Conservation (phyloP, 2,329 filamentous ascomycete genomes). For the Fusarium oxysporum region DNA sequence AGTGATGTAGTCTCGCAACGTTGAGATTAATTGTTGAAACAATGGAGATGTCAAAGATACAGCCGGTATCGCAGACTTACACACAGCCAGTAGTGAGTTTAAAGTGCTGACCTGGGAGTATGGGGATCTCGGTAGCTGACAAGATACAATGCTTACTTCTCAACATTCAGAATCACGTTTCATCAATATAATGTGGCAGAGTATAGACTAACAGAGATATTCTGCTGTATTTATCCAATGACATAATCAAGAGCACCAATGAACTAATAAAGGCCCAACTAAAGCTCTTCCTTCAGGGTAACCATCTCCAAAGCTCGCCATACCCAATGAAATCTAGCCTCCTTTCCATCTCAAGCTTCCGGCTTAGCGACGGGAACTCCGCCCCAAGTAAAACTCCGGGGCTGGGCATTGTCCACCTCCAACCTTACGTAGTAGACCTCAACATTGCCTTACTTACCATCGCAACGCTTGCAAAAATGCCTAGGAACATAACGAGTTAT, state of each 20-base stretch:
- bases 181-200: fast-evolving
- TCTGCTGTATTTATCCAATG: background rate
- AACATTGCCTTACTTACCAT: background rate
- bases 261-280: fast-evolving
- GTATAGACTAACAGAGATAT: too few species aligned
- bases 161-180: background rate
- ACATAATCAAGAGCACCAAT: too few species aligned
- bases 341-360: background rate
- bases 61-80: background rate
- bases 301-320: background rate
- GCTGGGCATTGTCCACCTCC: background rate
- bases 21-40: background rate
- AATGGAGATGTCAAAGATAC: background rate
- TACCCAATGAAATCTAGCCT: background rate
- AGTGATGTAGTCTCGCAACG: background rate
- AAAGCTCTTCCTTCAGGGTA: background rate
- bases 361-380: background rate
- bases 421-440: background rate
- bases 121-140: fast-evolving
- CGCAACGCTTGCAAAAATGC: background rate
- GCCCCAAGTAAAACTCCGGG: background rate
- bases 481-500: background rate
- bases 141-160: fast-evolving
- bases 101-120: background rate
- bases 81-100: background rate